Conservation (phyloP, 441 rosid species). For the Gossypium davidsonii region DNA sequence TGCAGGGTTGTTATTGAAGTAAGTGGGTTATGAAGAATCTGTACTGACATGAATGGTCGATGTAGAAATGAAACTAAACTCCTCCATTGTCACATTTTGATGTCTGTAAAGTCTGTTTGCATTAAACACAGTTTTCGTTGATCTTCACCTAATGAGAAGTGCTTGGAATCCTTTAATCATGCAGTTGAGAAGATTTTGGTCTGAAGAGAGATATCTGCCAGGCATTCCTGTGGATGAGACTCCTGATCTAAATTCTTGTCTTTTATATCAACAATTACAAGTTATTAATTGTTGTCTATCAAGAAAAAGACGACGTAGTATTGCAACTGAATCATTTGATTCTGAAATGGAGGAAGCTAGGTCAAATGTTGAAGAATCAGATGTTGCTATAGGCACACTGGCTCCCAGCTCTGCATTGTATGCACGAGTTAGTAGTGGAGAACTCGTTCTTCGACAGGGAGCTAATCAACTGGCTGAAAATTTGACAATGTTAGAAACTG, state of each 20-base stretch:
- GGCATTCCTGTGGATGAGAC: slow-evolving; percentile 63
- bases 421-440: slow-evolving; percentile 60
- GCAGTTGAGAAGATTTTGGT: slow-evolving; percentile 84
- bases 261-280: slow-evolving; percentile 77
- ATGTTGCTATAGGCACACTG: slow-evolving; percentile 17
- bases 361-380: slow-evolving; percentile 36
- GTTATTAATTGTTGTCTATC: slow-evolving; percentile 89
- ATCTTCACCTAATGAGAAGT: neutral
- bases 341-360: slow-evolving; percentile 49
- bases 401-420: slow-evolving; percentile 39
- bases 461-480: slow-evolving; percentile 42
- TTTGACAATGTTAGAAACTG: slow-evolving; percentile 83
- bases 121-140: neutral
- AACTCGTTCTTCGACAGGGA: slow-evolving; percentile 73
- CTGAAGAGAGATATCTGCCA: slow-evolving; percentile 63
- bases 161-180: slow-evolving; percentile 12
- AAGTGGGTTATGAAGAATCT: slow-evolving; percentile 28
- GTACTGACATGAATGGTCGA: neutral
- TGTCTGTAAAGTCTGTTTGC: neutral
- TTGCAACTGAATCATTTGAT: slow-evolving; percentile 66
- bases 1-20: slow-evolving; percentile 73
- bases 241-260: slow-evolving; percentile 84
- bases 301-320: slow-evolving; percentile 53
- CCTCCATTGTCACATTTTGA: neutral
- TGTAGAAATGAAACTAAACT: neutral